These are phyloP conservation scores for Cetraspora pellucida DNA, from an alignment of 192 early-diverging fungal species.

Conservation along the genomic window DNA sequence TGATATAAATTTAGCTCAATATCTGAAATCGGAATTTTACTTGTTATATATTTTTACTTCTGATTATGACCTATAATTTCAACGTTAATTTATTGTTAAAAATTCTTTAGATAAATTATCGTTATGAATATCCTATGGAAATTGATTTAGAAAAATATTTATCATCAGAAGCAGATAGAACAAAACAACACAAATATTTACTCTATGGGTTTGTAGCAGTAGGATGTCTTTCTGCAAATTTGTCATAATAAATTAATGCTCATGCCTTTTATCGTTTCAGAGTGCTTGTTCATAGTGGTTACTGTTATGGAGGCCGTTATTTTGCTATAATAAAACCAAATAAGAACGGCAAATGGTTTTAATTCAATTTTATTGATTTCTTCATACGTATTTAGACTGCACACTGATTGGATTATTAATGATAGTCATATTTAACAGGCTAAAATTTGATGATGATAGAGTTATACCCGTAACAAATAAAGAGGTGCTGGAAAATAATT, in stretches of 20 bases:
- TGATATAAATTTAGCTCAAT: too few species aligned
- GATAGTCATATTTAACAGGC: constrained; percentile 38
- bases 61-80: too few species aligned
- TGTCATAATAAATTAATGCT: too few species aligned
- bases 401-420: not conserved
- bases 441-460: constrained; percentile 94
- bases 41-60: too few species aligned
- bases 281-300: constrained; percentile 94
- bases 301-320: constrained; percentile 91
- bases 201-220: constrained; percentile 73
- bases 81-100: not conserved
- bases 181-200: constrained; percentile 72
- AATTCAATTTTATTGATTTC: not conserved
- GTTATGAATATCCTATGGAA: constrained; percentile 89
- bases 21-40: too few species aligned
- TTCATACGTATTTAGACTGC: not conserved
- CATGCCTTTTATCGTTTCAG: constrained; percentile 36
- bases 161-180: constrained; percentile 61
- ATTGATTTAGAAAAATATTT: constrained; percentile 89
- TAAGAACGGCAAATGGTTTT: constrained; percentile 73
- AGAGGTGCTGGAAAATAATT: constrained; percentile 94
- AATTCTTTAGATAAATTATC: constrained; percentile 76
- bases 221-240: too few species aligned
- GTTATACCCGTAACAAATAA: constrained; percentile 76
- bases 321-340: constrained; percentile 86